A percentile compares a stretch with the other conserved stretches of the same genome.
These are phyloP conservation scores for Saccharomycopsis fodiens DNA, from an alignment of 805 yeast species.

Conservation along the genomic window DNA sequence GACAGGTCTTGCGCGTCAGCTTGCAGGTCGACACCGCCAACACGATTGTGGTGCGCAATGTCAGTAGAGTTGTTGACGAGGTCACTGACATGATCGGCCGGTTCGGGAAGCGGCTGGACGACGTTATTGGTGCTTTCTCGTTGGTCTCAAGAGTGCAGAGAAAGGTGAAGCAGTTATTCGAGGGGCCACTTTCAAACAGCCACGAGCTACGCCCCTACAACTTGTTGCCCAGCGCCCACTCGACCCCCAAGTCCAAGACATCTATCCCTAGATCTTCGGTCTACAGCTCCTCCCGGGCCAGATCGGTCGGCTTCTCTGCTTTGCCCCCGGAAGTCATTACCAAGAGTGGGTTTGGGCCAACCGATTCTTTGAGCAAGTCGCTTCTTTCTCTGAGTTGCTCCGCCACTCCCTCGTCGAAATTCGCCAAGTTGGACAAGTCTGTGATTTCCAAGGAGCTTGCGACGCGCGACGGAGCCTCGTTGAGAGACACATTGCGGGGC, in stretches of 20 bases:
- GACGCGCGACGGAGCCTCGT: not conserved
- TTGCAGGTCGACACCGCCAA: conserved; percentile 1
- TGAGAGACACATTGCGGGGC: not conserved
- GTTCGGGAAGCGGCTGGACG: not conserved
- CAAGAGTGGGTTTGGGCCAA: not conserved
- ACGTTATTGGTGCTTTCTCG: conserved; percentile 9
- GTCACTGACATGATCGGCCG: not conserved
- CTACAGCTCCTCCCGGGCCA: not conserved
- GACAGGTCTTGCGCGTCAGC: conserved; percentile 4
- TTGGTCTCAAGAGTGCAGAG: conserved; percentile 3
- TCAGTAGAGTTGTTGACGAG: not conserved
- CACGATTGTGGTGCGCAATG: not conserved
- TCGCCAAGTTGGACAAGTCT: not conserved
- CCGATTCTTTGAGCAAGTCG: too few relatives aligned
- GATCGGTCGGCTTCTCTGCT: conserved; percentile 6
- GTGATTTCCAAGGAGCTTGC: not conserved
- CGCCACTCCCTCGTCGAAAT: not conserved
- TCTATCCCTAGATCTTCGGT: not conserved
- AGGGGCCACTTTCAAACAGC: too few relatives aligned
- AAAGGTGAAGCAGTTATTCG: not conserved
- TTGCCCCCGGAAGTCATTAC: conserved; percentile 9
- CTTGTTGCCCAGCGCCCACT: too few relatives aligned
- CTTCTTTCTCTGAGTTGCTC: too few relatives aligned
- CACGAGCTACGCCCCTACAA: conserved; percentile 2
- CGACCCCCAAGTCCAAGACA: not conserved